Evolutionary conservation across 805 yeast species (phyloP), one percentile per base, ranked within the genome.

Genomic region (Candida argentea): DNA sequence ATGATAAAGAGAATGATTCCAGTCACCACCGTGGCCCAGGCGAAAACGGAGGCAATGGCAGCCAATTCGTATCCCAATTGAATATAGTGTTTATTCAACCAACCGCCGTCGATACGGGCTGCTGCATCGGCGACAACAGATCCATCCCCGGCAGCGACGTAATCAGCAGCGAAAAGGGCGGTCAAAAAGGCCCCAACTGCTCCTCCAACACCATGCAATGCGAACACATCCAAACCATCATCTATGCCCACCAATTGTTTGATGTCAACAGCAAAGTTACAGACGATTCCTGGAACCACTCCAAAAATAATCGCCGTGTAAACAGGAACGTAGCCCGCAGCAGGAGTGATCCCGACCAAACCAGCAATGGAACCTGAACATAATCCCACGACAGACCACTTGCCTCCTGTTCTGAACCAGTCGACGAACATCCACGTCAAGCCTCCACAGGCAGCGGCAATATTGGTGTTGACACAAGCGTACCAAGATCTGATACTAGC

Each of bases 311-410:
- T 76, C 2, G 95, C 72, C 34, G 86, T 73, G 74, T 87, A 89
- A 33, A 89, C 76, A 32, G 96, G 96, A 28, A 89, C 95, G 50
- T 65, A 87, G 38, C 96, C 97, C 13, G 97, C 96, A 38, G 89
- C 96, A 26, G 98, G 97, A 2, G 97, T 89, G 38, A 89, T 78
- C 49, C 91, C 91, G 27, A 91, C 96, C 37, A 89, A 70, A 38
- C 97, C 98, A 19, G 94, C 81, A 52, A 91, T 73, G 35, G 86
- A 80, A 47, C 98, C 98, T 29, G 86, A 78, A 57, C 97, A 86
- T 55, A 89, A 69, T 39, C 96, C 96, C 30, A 85, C 86, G 16
- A 94, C 76, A 32, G 95, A 83, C 89, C 93, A 85, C 50, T 83
- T 82, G 33, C 78, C 79, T 34, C 91, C 89, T 33, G 78, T 74